Evolutionary conservation across 495 filamentous ascomycete species (phyloP), one percentile per base, ranked within the genome.

Genomic region (Aspergillus heteromorphus): DNA sequence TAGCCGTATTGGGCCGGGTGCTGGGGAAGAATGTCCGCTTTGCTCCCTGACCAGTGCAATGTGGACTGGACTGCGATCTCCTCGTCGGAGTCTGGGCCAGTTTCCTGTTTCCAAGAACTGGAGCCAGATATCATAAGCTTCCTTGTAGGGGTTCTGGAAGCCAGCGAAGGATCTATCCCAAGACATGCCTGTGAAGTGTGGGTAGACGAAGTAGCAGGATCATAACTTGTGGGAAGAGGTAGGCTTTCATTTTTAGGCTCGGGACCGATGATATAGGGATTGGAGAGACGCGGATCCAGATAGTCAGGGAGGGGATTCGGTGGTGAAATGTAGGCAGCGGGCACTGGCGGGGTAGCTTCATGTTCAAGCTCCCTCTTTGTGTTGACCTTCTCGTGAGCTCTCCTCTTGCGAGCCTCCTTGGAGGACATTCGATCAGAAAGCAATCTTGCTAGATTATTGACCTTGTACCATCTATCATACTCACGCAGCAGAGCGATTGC

Each of bases 381-480:
- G 29, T 43, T 27, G 29, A 19, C 36, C 49, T 70, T 62, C 10
- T 47, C 55, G 17, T 62, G 64, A 6, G 61, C 48, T 47, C 64
- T 72, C 48, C 60, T 71, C 55, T 74, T 81, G 63, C 83, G 88
- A 48, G 80, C 77, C 23, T 90, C 83, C 69, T 92, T 93, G 40
- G 81, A 76, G 4, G 75, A 73, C 75, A 91, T 78, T 19, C 91
- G 82, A 36, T 87, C 83, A 1, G 83, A 79, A 25, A 95, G 79
- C 27, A 92, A 67, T 40, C 73, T 74, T 47, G 83, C 78, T 30
- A 95, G 79, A 18, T 80, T 75, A 68, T 87, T 79, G 30, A 65
- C 59, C 2, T 75, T 70, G 56, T 87, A 89, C 91, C 91, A 97
- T 2, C 61, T 56, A 13, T 91, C 79, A 60, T 87, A 95, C 16